phyloP scores from a whole-genome alignment of 331 rosid species.

The Rosa hybrid region DNA sequence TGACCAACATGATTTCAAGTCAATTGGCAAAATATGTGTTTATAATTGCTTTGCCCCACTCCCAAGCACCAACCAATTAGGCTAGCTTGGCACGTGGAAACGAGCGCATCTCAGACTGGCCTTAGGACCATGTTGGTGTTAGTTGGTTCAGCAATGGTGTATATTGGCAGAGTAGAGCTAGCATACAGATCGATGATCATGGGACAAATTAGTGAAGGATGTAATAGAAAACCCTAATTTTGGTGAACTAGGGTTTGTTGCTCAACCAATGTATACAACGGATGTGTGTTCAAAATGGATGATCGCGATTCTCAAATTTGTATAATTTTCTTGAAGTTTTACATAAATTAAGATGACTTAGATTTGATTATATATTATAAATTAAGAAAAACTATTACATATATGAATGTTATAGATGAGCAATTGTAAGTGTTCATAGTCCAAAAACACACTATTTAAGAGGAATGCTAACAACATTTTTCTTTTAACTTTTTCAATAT shows the following conservation, averaged over 20 bases:
- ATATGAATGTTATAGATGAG: too few relatives aligned
- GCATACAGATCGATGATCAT: background rate
- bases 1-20: slow-evolving; percentile 15
- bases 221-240: background rate
- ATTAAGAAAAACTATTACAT: too few relatives aligned
- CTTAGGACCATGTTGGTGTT: background rate
- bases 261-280: too few relatives aligned
- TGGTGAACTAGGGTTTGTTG: background rate
- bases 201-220: background rate
- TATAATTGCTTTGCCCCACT: slow-evolving; percentile 8
- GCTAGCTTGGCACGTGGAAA: background rate
- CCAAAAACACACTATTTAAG: background rate
- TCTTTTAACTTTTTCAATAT: background rate
- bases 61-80: slow-evolving; percentile 6
- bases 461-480: background rate
- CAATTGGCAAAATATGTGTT: background rate
- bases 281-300: too few relatives aligned
- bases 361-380: too few relatives aligned
- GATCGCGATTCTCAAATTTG: too few relatives aligned
- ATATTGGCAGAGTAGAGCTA: background rate
- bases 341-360: too few relatives aligned
- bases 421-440: background rate
- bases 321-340: too few relatives aligned
- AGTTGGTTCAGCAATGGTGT: background rate
- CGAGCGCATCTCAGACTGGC: background rate